Evolutionary conservation across 352 stramenopile species (phyloP), one percentile per base, ranked within the genome.

Genomic region (Phytopythium oedochilum): DNA sequence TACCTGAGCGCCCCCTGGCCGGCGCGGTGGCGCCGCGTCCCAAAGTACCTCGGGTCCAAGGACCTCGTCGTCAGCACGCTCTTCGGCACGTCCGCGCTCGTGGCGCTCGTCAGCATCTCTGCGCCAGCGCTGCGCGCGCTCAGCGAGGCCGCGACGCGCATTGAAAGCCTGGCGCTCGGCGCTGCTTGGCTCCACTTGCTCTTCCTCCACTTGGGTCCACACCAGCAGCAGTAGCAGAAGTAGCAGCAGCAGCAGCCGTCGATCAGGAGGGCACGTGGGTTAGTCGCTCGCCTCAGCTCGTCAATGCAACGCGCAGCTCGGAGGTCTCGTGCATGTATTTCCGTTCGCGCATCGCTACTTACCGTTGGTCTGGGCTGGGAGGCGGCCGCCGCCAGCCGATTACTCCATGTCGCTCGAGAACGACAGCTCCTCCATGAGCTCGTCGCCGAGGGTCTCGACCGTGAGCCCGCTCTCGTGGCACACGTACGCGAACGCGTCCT

Each of bases 401-500:
- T 73, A 61, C 9, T 78, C 69, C 26, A 70, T 56, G 26, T 78
- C 69, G 55, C 69, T 78, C 12, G 69, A 78, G 28, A 78, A 73
- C 17, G 56, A 49, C 31, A 78, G 48, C 15, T 86, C 57, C n/a
- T 71, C 23, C 81, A 92, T 73, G 61, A 77, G 12, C 49, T 78
- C 56, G 31, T 75, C 59, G 34, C 61, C 48, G 28, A 53, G 42
- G 10, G 71, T 64, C 46, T 64, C 53, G 29, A 78, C 70, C 2
- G 75, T 51, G 10, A 92, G 62, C 0, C 83, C 83, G 57, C 80
- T 91, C 51, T 88, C 78, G 50, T 75, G 83, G 29, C 77, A 88
- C 5, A 94, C 85, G 39, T 86, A 88, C 14, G 73, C 78, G 18
- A 79, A 70, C 1, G 85, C 85, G 55, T 90, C 81, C n/a, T 79